These are phyloP conservation scores for Vanilla planifolia DNA, from an alignment of 106 monocot genomes.

Conservation along the genomic window DNA sequence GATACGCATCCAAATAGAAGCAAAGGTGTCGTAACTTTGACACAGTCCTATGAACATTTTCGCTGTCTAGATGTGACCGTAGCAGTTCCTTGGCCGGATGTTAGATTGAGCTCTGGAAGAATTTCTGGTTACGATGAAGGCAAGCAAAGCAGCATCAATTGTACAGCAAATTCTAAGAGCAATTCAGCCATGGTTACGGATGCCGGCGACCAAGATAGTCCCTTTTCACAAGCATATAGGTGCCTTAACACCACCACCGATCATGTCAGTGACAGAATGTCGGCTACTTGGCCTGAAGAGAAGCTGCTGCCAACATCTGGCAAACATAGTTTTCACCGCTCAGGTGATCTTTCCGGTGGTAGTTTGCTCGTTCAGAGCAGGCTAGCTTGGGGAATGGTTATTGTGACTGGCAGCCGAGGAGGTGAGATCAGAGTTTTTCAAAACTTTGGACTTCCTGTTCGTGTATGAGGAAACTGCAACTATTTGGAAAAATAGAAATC, in stretches of 20 bases:
- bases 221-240: background rate
- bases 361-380: slow-evolving; percentile 10
- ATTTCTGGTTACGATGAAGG: background rate
- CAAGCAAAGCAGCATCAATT: background rate
- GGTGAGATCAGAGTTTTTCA: slow-evolving; percentile 37
- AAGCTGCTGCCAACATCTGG: slow-evolving; percentile 13
- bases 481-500: no score
- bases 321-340: slow-evolving; percentile 19
- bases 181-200: background rate
- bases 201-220: no score
- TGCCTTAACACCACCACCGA: no score
- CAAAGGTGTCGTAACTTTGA: slow-evolving; percentile 22
- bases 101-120: background rate
- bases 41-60: slow-evolving; percentile 59
- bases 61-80: slow-evolving; percentile 49
- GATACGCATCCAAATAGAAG: slow-evolving; percentile 27
- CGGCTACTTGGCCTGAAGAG: slow-evolving; percentile 44
- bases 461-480: no score
- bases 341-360: slow-evolving; percentile 5
- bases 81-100: slow-evolving; percentile 43
- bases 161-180: no score
- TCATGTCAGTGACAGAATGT: slow-evolving; percentile 25
- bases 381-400: slow-evolving; percentile 48
- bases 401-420: slow-evolving; percentile 38
- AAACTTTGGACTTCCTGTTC: slow-evolving; percentile 39